Evolutionary conservation across 768 basidiomycete species (phyloP), one percentile per base, ranked within the genome.

Genomic region (Serendipita sp.): DNA sequence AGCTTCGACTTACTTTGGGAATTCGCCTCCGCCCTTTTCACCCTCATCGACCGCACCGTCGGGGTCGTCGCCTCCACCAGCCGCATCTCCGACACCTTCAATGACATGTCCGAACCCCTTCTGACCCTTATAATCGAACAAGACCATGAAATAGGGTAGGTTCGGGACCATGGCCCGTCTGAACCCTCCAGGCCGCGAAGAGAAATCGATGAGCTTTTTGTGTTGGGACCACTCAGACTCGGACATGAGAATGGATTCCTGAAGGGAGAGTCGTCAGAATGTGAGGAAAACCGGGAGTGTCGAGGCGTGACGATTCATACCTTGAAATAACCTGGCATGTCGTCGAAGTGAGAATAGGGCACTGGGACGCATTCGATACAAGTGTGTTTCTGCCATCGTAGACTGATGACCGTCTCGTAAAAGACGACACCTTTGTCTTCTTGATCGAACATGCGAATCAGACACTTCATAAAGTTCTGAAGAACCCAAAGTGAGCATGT

Each of bases 141-240:
- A 93, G 4, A 98, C 89, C 91, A 94, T 95, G 71, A 99, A 99
- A 75, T 99, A 99, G 0, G 96, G 96, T 35, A 99, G 76, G 70
- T 97, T 96, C 2, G 94, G 85, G 10, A 99, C 95, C 88, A 99
- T 89, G 30, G 90, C 85, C 0, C 95, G 82, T 46, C 94, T 80
- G 78, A 98, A 98, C 2, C 95, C 95, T 16, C 95, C 94, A 0
- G 91, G 89, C 3, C 91, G 79, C 7, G 84, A 77, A 2, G 89
- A 83, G 72, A 99, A 99, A 74, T 95, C 91, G 68, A 99, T 97
- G 63, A 97, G 76, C 71, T 97, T 97, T 73, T 91, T 93, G 76
- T 99, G 94, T 70, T 96, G 92, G 3, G 94, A 93, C 96, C 96
- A 99, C 76, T 98, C 96, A 3, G 86, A 81, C 72, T 97, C 96